These are phyloP conservation scores for Ilex asprella DNA, from an alignment of 257 asterid genomes.

Conservation along the genomic window DNA sequence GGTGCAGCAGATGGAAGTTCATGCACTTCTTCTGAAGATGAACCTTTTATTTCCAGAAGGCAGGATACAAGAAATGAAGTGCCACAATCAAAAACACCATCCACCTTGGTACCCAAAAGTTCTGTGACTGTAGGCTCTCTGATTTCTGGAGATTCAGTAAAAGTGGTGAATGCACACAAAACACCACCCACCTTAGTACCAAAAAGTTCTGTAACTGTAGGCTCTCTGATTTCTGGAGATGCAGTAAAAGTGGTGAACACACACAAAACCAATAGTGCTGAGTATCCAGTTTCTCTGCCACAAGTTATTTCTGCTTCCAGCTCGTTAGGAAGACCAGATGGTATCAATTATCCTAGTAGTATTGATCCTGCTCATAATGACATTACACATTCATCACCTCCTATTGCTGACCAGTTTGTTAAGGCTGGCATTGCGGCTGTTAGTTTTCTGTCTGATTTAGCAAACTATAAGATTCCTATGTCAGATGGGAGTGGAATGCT, in stretches of 20 bases:
- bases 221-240: slow-evolving; percentile 40
- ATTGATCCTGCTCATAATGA: slow-evolving; percentile 18
- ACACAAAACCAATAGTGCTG: slow-evolving; percentile 22
- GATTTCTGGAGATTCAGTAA: not conserved
- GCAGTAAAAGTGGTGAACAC: slow-evolving; percentile 33
- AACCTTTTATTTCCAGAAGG: slow-evolving; percentile 51
- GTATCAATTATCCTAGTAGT: slow-evolving; percentile 40
- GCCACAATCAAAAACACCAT: slow-evolving; percentile 32
- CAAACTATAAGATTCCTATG: slow-evolving; percentile 59
- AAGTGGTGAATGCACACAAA: not conserved
- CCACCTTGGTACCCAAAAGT: slow-evolving; percentile 38
- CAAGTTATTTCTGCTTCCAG: slow-evolving; percentile 26
- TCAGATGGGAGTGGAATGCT: slow-evolving; percentile 42
- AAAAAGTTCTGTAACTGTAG: slow-evolving; percentile 43
- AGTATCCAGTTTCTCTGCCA: slow-evolving; percentile 21
- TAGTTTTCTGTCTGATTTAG: slow-evolving; percentile 69
- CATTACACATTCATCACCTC: slow-evolving; percentile 39
- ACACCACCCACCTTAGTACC: slow-evolving; percentile 34
- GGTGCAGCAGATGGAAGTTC: slow-evolving; percentile 73
- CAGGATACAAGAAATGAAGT: slow-evolving; percentile 37
- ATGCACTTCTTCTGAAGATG: slow-evolving; percentile 79
- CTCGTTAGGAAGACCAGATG: slow-evolving; percentile 20
- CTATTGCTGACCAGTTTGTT: slow-evolving; percentile 66
- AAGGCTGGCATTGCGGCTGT: slow-evolving; percentile 90
- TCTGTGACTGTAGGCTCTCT: slow-evolving; percentile 40